Conservation (phyloP, 768 basidiomycete species). For the Lyophyllum decastes region DNA sequence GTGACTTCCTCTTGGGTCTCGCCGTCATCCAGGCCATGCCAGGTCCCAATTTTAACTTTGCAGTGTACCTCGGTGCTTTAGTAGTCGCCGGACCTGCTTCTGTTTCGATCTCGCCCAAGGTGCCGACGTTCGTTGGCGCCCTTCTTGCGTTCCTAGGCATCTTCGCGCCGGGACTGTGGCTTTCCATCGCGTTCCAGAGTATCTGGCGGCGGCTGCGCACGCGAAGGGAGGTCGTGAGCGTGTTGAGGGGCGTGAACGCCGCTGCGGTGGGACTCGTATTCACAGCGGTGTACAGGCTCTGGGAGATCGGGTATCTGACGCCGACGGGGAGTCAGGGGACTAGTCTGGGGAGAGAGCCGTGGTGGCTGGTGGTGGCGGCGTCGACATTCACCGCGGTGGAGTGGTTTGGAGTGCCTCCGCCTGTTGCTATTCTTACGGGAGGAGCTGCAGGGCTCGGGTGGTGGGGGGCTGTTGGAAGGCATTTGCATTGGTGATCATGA, state of each 20-base stretch:
- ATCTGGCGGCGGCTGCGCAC: conserved; percentile 24
- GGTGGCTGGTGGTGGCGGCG: background rate
- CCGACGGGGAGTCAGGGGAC: background rate
- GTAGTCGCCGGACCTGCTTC: conserved; percentile 23
- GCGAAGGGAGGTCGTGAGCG: background rate
- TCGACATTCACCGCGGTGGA: background rate
- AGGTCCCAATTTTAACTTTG: conserved; percentile 60
- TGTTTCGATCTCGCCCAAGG: background rate
- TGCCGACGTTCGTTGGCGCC: conserved; percentile 41
- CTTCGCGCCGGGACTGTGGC: conserved; percentile 46
- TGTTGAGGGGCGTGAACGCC: background rate
- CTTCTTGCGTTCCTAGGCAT: conserved; percentile 51
- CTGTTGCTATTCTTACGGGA: background rate
- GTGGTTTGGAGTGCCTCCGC: background rate
- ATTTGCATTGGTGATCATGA: background rate
- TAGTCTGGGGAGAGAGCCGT: background rate
- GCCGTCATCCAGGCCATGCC: conserved; percentile 51
- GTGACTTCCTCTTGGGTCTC: conserved; percentile 56
- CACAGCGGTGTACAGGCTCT: background rate
- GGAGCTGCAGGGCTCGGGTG: background rate
- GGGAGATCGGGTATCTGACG: background rate
- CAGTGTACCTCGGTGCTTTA: conserved; percentile 53
- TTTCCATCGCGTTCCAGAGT: conserved; percentile 37
- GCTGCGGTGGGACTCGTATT: background rate
- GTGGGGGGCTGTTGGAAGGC: background rate